Percentiles rank a stretch among this genome's conserved stretches.
Conservation (phyloP, 2,329 filamentous ascomycete species). For the Epichloe sylvatica region DNA sequence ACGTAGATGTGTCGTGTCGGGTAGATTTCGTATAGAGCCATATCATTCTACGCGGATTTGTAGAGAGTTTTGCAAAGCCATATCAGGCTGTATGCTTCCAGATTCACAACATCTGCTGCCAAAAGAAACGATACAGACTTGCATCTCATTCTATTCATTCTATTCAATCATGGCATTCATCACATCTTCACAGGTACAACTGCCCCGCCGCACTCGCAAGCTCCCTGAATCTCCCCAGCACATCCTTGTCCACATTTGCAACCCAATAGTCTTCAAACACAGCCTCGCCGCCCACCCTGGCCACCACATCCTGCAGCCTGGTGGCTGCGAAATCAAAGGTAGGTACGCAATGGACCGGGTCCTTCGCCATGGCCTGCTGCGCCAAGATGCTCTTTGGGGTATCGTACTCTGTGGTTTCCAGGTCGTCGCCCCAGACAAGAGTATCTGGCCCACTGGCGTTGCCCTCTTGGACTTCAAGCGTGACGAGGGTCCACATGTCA, state of each 20-base stretch:
- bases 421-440: slow-evolving; percentile 30
- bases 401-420: slow-evolving; percentile 37
- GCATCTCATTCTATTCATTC: neutral
- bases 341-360: slow-evolving; percentile 55
- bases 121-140: too few species aligned
- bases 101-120: too few species aligned
- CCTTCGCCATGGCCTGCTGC: slow-evolving; percentile 38
- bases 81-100: too few species aligned
- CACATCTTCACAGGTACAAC: neutral
- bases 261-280: slow-evolving; percentile 53
- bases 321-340: slow-evolving; percentile 50
- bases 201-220: slow-evolving; percentile 10
- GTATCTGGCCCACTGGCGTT: slow-evolving; percentile 36
- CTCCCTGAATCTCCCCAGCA: slow-evolving; percentile 47
- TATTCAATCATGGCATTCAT: slow-evolving; percentile 7
- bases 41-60: too few species aligned
- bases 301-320: slow-evolving; percentile 45
- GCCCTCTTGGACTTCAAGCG: slow-evolving; percentile 51
- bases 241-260: slow-evolving; percentile 60
- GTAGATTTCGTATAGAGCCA: too few species aligned
- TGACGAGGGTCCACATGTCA: slow-evolving; percentile 58
- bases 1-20: too few species aligned
- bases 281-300: slow-evolving; percentile 47
- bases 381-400: slow-evolving; percentile 41
- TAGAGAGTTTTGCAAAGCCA: too few species aligned